Conservation (phyloP, 1,284 basidiomycete species). For the Irpex sp. region DNA sequence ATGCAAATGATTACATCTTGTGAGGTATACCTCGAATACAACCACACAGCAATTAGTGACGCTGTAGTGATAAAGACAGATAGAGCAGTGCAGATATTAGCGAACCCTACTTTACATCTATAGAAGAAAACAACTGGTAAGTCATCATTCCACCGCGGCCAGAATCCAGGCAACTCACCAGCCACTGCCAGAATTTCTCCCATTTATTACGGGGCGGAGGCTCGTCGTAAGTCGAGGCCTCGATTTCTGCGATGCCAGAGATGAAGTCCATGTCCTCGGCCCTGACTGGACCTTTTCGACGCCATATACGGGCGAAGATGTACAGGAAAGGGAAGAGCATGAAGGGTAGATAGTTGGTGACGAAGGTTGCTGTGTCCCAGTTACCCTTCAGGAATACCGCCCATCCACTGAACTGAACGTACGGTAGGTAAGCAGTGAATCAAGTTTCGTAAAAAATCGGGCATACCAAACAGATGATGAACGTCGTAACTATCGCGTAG, state of each 20-base stretch:
- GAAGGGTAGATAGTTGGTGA: slow-evolving; percentile 74
- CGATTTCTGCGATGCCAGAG: slow-evolving; percentile 67
- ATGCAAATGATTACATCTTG: background rate
- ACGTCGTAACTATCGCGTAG: slow-evolving; percentile 52
- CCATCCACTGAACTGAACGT: slow-evolving; percentile 66
- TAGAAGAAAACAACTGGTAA: background rate
- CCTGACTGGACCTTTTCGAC: slow-evolving; percentile 43
- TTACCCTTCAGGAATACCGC: slow-evolving; percentile 68
- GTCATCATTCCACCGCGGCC: background rate
- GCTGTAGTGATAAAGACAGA: background rate
- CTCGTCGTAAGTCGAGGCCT: slow-evolving; percentile 65
- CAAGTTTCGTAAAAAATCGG: background rate
- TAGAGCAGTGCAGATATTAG: background rate
- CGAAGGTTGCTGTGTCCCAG: slow-evolving; percentile 51
- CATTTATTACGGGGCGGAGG: slow-evolving; percentile 63
- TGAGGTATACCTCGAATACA: background rate
- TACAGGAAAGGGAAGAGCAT: slow-evolving; percentile 78
- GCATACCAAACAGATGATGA: slow-evolving; percentile 69
- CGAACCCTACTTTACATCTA: background rate
- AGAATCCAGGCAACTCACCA: slow-evolving; percentile 43
- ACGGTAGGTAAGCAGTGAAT: background rate
- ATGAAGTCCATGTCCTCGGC: slow-evolving; percentile 78
- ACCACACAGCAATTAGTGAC: background rate
- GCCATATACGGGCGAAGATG: slow-evolving; percentile 49
- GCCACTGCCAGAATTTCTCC: slow-evolving; percentile 71